Percentiles rank a stretch among this genome's conserved stretches.
Evolutionary conservation across 352 stramenopile genomes (phyloP).

Genomic region (Pythium guiyangense): DNA sequence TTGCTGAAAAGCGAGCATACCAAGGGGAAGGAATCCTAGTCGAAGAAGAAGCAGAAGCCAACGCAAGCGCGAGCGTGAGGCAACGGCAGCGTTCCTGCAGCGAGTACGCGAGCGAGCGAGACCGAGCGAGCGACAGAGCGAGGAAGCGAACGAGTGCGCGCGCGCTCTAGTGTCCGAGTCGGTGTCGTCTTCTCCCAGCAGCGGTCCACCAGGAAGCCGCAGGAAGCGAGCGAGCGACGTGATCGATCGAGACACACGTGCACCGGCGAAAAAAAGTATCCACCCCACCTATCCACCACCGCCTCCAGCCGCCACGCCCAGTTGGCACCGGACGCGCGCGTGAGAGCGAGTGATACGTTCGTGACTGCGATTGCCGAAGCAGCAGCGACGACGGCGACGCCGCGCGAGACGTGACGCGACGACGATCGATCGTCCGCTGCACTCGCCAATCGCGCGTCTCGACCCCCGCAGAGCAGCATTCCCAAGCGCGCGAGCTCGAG

Average conservation of each 20-base stretch:
- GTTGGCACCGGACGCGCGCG: neutral
- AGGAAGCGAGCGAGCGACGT: no score
- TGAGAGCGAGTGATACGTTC: constrained; percentile 11
- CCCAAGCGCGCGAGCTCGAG: constrained; percentile 15
- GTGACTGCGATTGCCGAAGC: constrained; percentile 11
- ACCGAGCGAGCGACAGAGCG: no score
- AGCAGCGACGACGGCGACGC: constrained; percentile 13
- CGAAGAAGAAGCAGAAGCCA: no score
- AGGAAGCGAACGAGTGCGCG: no score
- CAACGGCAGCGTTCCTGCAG: neutral
- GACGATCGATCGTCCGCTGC: constrained; percentile 9
- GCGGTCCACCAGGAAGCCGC: no score
- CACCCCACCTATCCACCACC: neutral
- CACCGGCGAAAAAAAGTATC: constrained; percentile 12
- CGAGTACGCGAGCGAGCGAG: neutral
- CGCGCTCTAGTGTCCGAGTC: no score
- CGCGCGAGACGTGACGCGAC: constrained; percentile 14
- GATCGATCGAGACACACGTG: no score
- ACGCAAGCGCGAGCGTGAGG: no score
- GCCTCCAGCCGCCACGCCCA: constrained; percentile 5
- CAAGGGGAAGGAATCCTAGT: constrained; percentile 14
- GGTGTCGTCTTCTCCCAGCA: no score
- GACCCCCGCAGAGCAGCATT: constrained; percentile 13
- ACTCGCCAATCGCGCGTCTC: constrained; percentile 8
- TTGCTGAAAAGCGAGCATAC: constrained; percentile 6